Conservation (phyloP, 2,329 filamentous ascomycete genomes). For the Chaetomiaceae sp. region DNA sequence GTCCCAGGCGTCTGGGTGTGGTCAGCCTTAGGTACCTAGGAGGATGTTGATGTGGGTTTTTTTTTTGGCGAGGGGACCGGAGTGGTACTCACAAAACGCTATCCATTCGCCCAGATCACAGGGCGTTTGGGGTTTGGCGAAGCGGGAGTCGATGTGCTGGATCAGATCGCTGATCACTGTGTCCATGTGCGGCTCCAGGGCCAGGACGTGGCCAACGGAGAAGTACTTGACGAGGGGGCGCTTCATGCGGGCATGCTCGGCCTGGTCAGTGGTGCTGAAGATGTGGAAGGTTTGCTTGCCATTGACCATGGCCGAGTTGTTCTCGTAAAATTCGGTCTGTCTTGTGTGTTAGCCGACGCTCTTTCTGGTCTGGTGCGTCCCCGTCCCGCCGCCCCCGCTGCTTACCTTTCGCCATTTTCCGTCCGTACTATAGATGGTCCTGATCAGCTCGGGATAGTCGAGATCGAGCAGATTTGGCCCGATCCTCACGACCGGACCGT, state of each 20-base stretch:
- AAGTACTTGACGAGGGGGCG: constrained; percentile 36
- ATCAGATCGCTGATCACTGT: constrained; percentile 29
- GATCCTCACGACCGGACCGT: constrained; percentile 35
- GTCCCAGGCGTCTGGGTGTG: not conserved
- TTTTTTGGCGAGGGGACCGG: too few relatives aligned
- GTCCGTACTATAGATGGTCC: not conserved
- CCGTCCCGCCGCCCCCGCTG: too few relatives aligned
- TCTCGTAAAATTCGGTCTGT: not conserved
- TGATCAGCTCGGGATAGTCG: not conserved
- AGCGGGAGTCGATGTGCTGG: constrained; percentile 27
- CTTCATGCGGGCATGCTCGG: constrained; percentile 33
- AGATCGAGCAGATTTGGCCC: constrained; percentile 29
- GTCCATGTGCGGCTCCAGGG: constrained; percentile 31
- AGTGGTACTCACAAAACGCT: not conserved
- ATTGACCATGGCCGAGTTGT: not conserved
- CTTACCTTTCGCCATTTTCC: not conserved
- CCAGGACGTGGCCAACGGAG: constrained; percentile 25
- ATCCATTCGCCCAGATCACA: constrained; percentile 33
- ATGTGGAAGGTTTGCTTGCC: not conserved
- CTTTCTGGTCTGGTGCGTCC: too few relatives aligned
- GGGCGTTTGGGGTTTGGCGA: constrained; percentile 20
- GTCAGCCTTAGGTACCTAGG: too few relatives aligned
- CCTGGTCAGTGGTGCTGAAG: constrained; percentile 34
- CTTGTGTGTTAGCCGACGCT: too few relatives aligned
- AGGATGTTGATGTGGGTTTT: too few relatives aligned